Evolutionary conservation across 805 yeast species (phyloP), one percentile per base, ranked within the genome.

Genomic region (Ogataea paraovalis): DNA sequence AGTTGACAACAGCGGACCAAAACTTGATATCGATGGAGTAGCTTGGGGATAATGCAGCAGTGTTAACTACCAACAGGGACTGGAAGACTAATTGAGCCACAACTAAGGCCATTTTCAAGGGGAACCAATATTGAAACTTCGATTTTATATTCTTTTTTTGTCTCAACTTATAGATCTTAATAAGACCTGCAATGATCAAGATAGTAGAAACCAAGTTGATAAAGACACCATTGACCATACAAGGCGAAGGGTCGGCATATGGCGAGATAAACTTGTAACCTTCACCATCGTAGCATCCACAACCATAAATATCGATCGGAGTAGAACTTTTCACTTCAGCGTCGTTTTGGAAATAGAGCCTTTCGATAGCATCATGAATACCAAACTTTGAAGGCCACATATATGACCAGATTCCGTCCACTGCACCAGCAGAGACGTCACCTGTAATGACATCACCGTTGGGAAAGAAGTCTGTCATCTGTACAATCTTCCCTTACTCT

Each of bases 171-270:
- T 42, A 34, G 3, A 76, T 60, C 46, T 72, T 74, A 44, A 55
- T 56, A 2, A 59, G 20, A 0, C 80, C 78, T 25, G 65, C 57
- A 2, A 67, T n/a, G 2, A 77, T 50, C 58, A 75, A 64, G 19
- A 69, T 55, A 14, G 65, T 20, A 1, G 78, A 70, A 1, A 69
- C 47, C 0, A 62, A 32, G 14, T 72, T 68, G 38, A 64, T 65
- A 8, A 75, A 52, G 1, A 72, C 51, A 12, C 81, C 83, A 48
- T 70, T 74, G 18, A 74, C 62, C 45, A 78, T 64, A 53, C 84
- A 79, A 0, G 82, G 78, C 1, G 83, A 68, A 39, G 76, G 69
- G 53, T 79, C 84, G 19, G 69, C 67, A 47, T 71, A 51, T 58
- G 41, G 50, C 50, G 60, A 77, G 41, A 30, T 70, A 61, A 42